These are phyloP conservation scores for Rhynchosporium secalis DNA, from an alignment of 2,329 filamentous ascomycete species.

Conservation along the genomic window DNA sequence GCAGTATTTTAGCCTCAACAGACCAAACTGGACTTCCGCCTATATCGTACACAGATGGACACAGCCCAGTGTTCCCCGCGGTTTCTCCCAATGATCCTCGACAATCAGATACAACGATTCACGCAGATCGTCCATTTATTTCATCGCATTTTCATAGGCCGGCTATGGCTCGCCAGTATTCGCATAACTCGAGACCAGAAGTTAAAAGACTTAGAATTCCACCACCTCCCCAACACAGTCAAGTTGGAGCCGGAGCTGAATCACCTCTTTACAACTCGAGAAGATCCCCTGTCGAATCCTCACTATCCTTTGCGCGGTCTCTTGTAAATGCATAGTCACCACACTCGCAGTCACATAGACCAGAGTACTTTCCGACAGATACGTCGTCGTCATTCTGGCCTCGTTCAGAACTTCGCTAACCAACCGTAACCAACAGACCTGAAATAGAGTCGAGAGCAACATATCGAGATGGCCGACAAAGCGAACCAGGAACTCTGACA, in stretches of 20 bases:
- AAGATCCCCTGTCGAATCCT: constrained; percentile 23
- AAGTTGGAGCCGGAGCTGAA: constrained; percentile 29
- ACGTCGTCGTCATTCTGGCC: constrained; percentile 38
- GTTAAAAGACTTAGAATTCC: constrained; percentile 33
- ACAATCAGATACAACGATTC: constrained; percentile 33
- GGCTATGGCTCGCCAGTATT: constrained; percentile 25
- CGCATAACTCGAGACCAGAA: constrained; percentile 32
- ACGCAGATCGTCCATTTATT: constrained; percentile 33
- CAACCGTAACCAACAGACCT: constrained; percentile 24
- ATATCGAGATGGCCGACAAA: constrained; percentile 32
- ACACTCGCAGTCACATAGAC: constrained; percentile 31
- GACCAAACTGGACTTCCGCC: constrained; percentile 28
- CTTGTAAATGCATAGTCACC: constrained; percentile 36
- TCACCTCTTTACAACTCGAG: constrained; percentile 36
- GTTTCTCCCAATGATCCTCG: constrained; percentile 34
- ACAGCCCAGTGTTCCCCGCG: constrained; percentile 37
- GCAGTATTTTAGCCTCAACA: constrained; percentile 37
- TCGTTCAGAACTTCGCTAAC: constrained; percentile 25
- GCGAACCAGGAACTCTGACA: constrained; percentile 26
- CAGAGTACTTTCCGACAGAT: constrained; percentile 36
- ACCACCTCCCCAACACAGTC: constrained; percentile 29
- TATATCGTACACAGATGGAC: constrained; percentile 37
- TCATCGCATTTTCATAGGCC: constrained; percentile 35
- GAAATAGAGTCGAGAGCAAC: constrained; percentile 30
- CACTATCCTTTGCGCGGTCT: constrained; percentile 25